Percentiles rank a stretch among this genome's conserved stretches.
These are phyloP conservation scores for Pestalotiopsis sp. DNA, from an alignment of 2,329 filamentous ascomycete species.

Conservation along the genomic window DNA sequence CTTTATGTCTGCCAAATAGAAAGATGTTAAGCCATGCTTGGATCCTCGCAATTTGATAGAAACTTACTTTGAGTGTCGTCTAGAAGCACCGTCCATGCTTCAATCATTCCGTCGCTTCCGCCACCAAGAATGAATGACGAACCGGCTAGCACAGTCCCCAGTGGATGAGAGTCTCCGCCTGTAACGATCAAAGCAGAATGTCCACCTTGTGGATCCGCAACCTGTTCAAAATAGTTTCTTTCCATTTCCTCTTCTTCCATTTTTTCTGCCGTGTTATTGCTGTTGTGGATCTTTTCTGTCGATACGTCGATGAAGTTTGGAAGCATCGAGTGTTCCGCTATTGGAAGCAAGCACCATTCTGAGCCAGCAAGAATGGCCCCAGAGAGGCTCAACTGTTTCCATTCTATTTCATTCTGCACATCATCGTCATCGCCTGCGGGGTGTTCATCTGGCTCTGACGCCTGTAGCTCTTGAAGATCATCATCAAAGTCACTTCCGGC, in stretches of 20 bases:
- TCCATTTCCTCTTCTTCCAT: not conserved
- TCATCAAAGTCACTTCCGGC: not conserved
- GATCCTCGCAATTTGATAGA: not conserved
- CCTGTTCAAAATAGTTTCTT: not conserved
- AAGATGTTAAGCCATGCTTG: not conserved
- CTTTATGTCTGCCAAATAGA: not conserved
- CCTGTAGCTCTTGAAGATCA: not conserved
- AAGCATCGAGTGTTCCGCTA: not conserved
- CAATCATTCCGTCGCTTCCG: not conserved
- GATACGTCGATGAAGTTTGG: not conserved
- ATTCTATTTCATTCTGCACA: not conserved
- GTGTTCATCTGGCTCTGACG: not conserved
- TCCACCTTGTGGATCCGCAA: not conserved
- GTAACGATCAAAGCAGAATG: not conserved
- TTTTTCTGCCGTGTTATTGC: not conserved
- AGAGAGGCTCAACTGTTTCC: not conserved
- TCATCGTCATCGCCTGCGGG: not conserved
- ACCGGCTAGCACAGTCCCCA: not conserved
- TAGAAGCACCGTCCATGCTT: not conserved
- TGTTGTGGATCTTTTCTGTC: not conserved
- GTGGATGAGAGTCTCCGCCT: not conserved
- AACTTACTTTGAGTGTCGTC: not conserved
- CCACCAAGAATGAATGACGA: not conserved
- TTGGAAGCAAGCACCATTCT: not conserved
- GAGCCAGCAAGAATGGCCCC: not conserved